Base-by-base conservation (phyloP, 139 green algal genomes). In the Dunaliella primolecta region DNA sequence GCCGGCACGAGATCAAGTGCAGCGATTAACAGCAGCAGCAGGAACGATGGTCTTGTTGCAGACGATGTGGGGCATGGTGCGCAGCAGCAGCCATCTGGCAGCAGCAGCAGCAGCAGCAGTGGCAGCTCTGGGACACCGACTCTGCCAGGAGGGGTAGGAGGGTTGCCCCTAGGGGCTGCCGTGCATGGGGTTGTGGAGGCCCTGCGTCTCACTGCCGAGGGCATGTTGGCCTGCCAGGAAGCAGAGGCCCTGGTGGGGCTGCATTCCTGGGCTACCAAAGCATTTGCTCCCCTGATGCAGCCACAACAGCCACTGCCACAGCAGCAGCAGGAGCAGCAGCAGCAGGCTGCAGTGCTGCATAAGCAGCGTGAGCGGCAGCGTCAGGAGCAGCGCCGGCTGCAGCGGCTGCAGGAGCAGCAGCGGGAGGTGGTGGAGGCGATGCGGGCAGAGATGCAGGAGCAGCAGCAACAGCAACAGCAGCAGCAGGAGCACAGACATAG, bases 181-280 rank as follows among this genome's bases (percentile, higher is more conserved):
- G 46, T 11, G 34, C 30, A 81, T 25, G 72, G 74, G 76, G 31
- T 46, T 75, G 75, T 86, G 83, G 75, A 46, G 1, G 38, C 32
- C 1, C 31, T 84, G 31, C 30, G 57, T 2, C 2, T 21, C 2
- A 36, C n/a, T 2, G 74, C 38, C 0, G 32, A 30, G 35, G 83
- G 83, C 0, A 27, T 87, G 80, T 34, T 86, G 74, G 86, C 85
- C 0, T 30, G 34, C 27, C 77, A 79, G 0, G 86, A 89, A 33
- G 36, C 56, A 21, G 86, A 89, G 36, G 75, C 36, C 2, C 46
- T 87, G 32, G 55, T 84, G 78, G 86, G 86, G 24, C 80, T 89
- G 36, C 84, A 90, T 21, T 71, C 36, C 0, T 87, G 81, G 84
- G 87, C 76, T 0, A 11, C 31, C 0, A 55, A 46, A 1, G 38